These are phyloP conservation scores for Chamaecyparis obtusa DNA, from an alignment of 75 land plant species.

Conservation along the genomic window DNA sequence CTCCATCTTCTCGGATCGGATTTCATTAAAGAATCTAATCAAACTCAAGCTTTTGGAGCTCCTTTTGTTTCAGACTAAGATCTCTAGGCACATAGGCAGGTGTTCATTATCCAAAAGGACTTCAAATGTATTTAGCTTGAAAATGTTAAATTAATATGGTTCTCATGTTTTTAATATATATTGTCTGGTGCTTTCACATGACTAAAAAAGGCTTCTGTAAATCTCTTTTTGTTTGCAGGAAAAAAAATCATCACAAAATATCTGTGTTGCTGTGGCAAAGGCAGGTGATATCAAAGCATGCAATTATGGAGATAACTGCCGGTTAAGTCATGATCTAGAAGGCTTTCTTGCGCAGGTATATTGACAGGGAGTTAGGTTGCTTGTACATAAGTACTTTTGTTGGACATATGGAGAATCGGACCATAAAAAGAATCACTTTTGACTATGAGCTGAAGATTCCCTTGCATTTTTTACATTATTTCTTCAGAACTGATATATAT, in stretches of 20 bases:
- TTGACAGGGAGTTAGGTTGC: neutral
- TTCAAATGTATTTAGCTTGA: neutral
- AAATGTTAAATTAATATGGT: neutral
- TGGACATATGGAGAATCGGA: neutral
- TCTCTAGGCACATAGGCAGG: neutral
- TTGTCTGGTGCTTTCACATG: neutral
- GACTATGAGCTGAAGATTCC: neutral
- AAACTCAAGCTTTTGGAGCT: neutral
- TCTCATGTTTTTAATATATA: neutral
- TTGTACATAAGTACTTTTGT: neutral
- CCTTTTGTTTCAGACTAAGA: neutral
- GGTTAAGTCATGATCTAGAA: slow-evolving; percentile 83
- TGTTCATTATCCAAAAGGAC: neutral
- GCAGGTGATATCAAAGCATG: slow-evolving; percentile 68
- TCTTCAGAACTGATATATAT: neutral
- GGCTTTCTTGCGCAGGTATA: slow-evolving; percentile 78
- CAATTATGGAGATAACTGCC: slow-evolving; percentile 58
- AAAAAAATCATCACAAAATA: slow-evolving; percentile 52
- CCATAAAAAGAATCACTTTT: neutral
- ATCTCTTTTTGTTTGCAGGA: slow-evolving; percentile 40
- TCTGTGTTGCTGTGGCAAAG: slow-evolving; percentile 79
- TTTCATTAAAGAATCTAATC: neutral
- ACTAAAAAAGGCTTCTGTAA: neutral
- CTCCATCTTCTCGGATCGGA: neutral
- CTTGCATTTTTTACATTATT: neutral